Evolutionary conservation across 2,329 filamentous ascomycete species (phyloP).

Genomic region (Colletotrichum viniferum): DNA sequence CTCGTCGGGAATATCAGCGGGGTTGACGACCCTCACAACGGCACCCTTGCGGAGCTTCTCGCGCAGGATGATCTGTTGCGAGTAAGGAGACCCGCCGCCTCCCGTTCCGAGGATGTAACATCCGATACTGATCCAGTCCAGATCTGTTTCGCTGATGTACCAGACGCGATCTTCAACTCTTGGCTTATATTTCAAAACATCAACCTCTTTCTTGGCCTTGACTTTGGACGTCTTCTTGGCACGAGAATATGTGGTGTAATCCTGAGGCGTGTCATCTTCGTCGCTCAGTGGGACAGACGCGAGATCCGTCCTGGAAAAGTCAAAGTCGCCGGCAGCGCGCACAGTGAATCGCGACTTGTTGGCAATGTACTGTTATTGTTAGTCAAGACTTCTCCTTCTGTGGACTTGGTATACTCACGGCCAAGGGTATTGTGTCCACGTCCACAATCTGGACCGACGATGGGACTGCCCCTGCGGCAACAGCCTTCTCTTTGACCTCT

Average conservation of each 20-base stretch:
- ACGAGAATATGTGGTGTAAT: neutral
- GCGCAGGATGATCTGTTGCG: slow-evolving; percentile 54
- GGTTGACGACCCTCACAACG: slow-evolving; percentile 55
- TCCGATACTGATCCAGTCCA: slow-evolving; percentile 60
- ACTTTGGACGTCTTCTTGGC: neutral
- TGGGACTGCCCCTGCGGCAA: slow-evolving; percentile 48
- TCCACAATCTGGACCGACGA: slow-evolving; percentile 54
- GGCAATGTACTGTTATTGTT: slow-evolving; percentile 45
- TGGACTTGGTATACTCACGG: slow-evolving; percentile 33
- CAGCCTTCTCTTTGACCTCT: slow-evolving; percentile 47
- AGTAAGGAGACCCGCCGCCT: slow-evolving; percentile 61
- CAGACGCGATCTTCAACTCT: slow-evolving; percentile 55
- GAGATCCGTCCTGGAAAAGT: slow-evolving; percentile 41
- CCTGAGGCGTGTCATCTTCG: neutral
- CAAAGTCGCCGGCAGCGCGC: slow-evolving; percentile 63
- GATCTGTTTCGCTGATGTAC: slow-evolving; percentile 62
- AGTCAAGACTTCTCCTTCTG: slow-evolving; percentile 5
- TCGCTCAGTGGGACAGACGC: neutral
- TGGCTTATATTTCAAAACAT: slow-evolving; percentile 51
- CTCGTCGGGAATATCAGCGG: slow-evolving; percentile 52
- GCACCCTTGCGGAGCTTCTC: slow-evolving; percentile 55
- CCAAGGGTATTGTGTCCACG: slow-evolving; percentile 58
- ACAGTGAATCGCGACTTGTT: slow-evolving; percentile 63
- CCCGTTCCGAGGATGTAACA: slow-evolving; percentile 67
- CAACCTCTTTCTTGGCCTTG: slow-evolving; percentile 26